Evolutionary conservation across 2,329 filamentous ascomycete genomes (phyloP), one percentile per base, ranked within the genome.

Genomic region (Aspergillus ustus): DNA sequence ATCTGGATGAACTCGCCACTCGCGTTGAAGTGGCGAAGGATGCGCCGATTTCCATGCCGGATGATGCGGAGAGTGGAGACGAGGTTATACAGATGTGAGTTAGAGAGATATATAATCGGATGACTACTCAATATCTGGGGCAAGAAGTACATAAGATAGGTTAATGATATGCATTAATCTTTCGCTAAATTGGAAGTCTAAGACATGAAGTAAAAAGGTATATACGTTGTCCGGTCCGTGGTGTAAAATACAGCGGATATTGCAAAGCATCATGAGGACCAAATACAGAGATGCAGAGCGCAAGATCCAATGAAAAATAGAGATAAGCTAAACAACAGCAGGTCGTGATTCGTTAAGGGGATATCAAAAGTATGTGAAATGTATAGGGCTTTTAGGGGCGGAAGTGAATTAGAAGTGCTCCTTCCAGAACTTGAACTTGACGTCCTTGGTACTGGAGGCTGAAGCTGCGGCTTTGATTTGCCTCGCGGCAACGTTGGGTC

Each of bases 341-440:
- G 52, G 50, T 48, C 58, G 19, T 56, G 22, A 58, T 28, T 59
- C 40, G 19, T 59, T 20, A 57, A 25, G 51, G 22, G 28, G 52
- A 50, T 55, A 54, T 56, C 46, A 48, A 48, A 55, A n/a, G 31
- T 28, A 43, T 43, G 43, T 57, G 52, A 46, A 28, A 46, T 45
- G 25, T 22, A 29, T 29, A 44, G 15, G 37, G 51, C 19, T 46
- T 25, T 52, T 13, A 22, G 48, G 25, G n/a, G n/a, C 31, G 20
- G 1, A 40, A 37, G 15, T 2, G 7, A 5, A n/a, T 45, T 75
- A 82, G 65, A 82, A 82, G 73, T 99, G 94, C 80, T 99, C 95
- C 82, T 99, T 99, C 95, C 95, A 99, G 83, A 99, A 99, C 71
- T 92, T 91, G 82, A 98, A 99, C 72, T 89, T 87, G 60, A 99